Base-by-base conservation (phyloP, 2,329 filamentous ascomycete genomes). In the Neofusicoccum sp. region DNA sequence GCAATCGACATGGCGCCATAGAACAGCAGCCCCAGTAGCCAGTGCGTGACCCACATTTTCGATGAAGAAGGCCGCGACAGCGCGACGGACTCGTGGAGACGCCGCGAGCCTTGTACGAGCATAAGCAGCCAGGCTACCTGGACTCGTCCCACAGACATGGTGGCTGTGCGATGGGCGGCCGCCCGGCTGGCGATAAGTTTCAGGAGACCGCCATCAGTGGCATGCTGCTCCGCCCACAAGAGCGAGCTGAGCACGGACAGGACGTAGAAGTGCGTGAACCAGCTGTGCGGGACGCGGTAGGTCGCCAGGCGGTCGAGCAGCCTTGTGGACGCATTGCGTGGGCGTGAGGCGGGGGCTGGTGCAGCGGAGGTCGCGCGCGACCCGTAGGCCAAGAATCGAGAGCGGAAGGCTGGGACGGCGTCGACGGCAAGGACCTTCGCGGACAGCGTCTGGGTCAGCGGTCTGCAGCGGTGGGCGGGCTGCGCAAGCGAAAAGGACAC, bases 191-290 rank as follows among this genome's bases (percentile, higher is more conserved):
- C 83, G 16, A 85, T 68, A 0, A 71, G 65, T 44, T 39, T 49
- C 52, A 63, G 45, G 29, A 63, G 36, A 36, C 28, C 16, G 1
- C 90, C 90, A 64, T 79, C 75, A 31, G 71, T 77, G 29, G 85
- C 67, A 61, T 90, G 84, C 74, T 93, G 89, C 67, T 78, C 76
- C 0, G 83, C 85, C 92, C 93, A 97, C 74, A 93, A 90, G 4
- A 86, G 70, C 0, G 91, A 93, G 64, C 86, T 87, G 1, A 80
- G 72, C 4, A 93, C 78, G 3, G 91, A 94, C 39, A 87, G 74
- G 60, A 90, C 72, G 75, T 99, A 98, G 78, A 97, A 98, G 69
- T 95, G 90, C 47, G 83, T 84, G 76, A 98, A 98, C 88, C 91
- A 98, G 66, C 85, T 85, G 78, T 98, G 95, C 28, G 94, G 93